These are phyloP conservation scores for Elsinoe fawcettii DNA, from an alignment of 2,329 filamentous ascomycete species.

Conservation along the genomic window DNA sequence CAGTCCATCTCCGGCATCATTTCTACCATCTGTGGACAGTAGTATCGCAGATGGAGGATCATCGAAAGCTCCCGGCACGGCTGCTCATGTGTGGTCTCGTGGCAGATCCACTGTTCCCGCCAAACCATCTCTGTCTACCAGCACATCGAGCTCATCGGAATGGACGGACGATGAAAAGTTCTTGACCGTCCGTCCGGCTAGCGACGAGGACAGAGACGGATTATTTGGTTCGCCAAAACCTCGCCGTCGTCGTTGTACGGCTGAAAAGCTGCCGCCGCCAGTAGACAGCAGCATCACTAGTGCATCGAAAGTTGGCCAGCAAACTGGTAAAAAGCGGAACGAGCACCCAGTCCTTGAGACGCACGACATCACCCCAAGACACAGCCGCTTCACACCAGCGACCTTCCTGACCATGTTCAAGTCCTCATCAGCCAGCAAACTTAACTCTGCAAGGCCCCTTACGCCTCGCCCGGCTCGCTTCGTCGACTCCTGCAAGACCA, in stretches of 20 bases:
- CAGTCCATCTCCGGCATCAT: neutral
- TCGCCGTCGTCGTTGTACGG: neutral
- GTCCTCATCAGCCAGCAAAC: neutral
- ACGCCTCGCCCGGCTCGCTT: neutral
- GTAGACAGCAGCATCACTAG: no score
- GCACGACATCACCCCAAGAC: neutral
- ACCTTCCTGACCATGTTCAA: conserved; percentile 19
- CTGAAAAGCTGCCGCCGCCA: neutral
- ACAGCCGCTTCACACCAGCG: neutral
- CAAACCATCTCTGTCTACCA: neutral
- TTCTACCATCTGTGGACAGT: neutral
- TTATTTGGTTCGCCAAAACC: neutral
- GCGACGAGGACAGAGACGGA: neutral
- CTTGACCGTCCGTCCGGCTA: neutral
- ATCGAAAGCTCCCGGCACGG: neutral
- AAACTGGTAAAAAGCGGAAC: neutral
- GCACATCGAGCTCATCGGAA: conserved; percentile 1
- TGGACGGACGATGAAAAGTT: conserved; percentile 9
- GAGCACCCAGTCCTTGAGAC: neutral
- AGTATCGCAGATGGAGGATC: neutral
- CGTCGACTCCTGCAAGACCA: neutral
- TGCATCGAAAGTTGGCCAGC: neutral
- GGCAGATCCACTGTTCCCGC: conserved; percentile 7
- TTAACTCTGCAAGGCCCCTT: neutral
- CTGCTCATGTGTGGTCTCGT: neutral